Evolutionary conservation across 139 green algal genomes (phyloP).

Genomic region (Coelastrella sp.): DNA sequence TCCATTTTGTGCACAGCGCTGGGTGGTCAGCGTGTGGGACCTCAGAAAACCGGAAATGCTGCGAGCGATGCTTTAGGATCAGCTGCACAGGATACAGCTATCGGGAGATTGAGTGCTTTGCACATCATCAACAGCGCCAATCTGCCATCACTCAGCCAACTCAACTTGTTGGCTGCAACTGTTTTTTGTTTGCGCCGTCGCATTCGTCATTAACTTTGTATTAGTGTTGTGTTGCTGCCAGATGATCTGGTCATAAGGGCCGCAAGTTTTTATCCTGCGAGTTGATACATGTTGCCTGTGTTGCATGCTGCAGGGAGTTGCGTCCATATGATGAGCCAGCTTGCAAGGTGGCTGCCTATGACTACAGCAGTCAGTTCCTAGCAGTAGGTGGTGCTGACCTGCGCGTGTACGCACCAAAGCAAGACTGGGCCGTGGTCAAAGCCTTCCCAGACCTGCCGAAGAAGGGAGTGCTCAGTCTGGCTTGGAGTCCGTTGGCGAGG

Average conservation of each 20-base stretch:
- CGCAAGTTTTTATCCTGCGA: not conserved
- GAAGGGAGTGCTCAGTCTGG: constrained; percentile 76
- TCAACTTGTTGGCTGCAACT: too few species aligned
- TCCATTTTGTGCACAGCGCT: too few species aligned
- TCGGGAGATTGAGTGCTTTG: too few species aligned
- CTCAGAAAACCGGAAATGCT: too few species aligned
- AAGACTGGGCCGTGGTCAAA: constrained; percentile 82
- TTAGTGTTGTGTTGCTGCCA: not conserved
- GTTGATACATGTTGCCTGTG: not conserved
- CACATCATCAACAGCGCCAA: too few species aligned
- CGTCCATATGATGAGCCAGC: constrained; percentile 68
- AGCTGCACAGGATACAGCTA: too few species aligned
- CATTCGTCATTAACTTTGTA: too few species aligned
- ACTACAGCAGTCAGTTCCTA: constrained; percentile 89
- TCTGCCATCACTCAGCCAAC: too few species aligned
- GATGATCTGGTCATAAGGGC: not conserved
- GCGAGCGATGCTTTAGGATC: too few species aligned
- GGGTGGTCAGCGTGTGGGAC: too few species aligned
- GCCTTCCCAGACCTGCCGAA: constrained; percentile 79
- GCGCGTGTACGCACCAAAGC: constrained; percentile 81
- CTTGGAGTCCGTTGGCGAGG: constrained; percentile 74
- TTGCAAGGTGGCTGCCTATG: constrained; percentile 72
- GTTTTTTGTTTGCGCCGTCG: too few species aligned
- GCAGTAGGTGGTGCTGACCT: constrained; percentile 84
- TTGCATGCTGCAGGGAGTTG: constrained; percentile 62